A percentile compares a stretch with the other conserved stretches of the same genome.
These are phyloP conservation scores for Grigorovia yakushimaensis DNA, from an alignment of 805 yeast genomes.

Conservation along the genomic window DNA sequence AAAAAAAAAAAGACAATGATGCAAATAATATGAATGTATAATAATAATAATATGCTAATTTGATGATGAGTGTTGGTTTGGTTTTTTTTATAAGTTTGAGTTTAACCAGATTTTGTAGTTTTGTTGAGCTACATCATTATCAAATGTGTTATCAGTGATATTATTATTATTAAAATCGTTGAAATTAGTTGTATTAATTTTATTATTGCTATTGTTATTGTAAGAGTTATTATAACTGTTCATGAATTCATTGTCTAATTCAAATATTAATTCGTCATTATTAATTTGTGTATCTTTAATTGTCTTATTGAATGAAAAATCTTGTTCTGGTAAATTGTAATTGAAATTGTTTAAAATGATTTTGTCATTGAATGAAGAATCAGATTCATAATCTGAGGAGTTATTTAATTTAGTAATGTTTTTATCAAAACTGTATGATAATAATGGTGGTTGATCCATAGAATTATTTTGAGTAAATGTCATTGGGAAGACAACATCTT, in stretches of 20 bases:
- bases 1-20: background rate
- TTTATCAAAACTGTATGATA: conserved; percentile 5
- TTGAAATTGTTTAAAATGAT: conserved; percentile 1
- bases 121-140: conserved; percentile 21
- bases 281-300: background rate
- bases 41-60: background rate
- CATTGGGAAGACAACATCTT: conserved; percentile 9
- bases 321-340: background rate
- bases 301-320: background rate
- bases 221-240: background rate
- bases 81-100: conserved; percentile 7
- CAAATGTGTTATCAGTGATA: conserved; percentile 9
- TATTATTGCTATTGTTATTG: background rate
- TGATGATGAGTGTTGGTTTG: background rate
- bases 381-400: background rate
- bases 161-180: too few relatives aligned
- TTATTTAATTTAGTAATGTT: background rate
- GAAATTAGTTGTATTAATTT: background rate
- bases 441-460: conserved; percentile 1
- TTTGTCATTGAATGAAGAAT: conserved; percentile 3
- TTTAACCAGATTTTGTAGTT: conserved; percentile 23
- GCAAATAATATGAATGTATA: background rate
- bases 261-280: conserved; percentile 6
- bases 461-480: conserved; percentile 4
- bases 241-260: conserved; percentile 3